Base-by-base conservation (phyloP, 208 protist species). In the Leishmania tarentolae region DNA sequence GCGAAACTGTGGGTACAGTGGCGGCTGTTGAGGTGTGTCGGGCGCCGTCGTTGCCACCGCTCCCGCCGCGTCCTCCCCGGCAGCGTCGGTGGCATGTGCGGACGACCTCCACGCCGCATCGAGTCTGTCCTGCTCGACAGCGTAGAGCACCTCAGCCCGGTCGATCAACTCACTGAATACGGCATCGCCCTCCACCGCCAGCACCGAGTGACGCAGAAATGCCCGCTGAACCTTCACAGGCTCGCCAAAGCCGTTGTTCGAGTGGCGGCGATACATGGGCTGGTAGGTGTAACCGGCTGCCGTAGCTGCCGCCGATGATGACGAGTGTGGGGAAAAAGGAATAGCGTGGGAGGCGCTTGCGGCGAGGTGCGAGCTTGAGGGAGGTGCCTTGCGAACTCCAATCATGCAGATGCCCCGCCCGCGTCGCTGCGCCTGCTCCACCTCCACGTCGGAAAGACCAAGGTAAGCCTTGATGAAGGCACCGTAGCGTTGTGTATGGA, bases 161-260 rank as follows among this genome's bases (percentile, higher is more conserved):
- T 83, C 81, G 31, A 94, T 89, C 63, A 97, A 75, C 69, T 88
- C 86, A 47, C 79, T 77, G 84, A 97, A 97, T n/a, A 92, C 83
- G 0, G 87, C 90, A 63, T 97, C 93, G 21, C 93, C 93, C 70
- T 97, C 93, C n/a, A 97, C 92, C 37, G 93, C 90, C 17, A 97
- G 78, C 37, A 95, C 91, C 42, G 92, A 91, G 79, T 97, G 93
- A 15, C 92, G 90, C 47, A 91, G 76, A 81, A 95, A 93, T 21
- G 75, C 52, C 6, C 88, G 83, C 42, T 81, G 81, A 37, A 87
- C 83, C 17, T 81, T 81, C 75, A 95, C 87, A 6, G 81, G 61
- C 11, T 84, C 35, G 74, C 59, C 46, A 63, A 79, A 21, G 46
- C 31, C n/a, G 19, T 76, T 15, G 7, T 78, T 37, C 44, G 35